These are phyloP conservation scores for Pleurotus djamor DNA, from an alignment of 768 basidiomycete species.

Conservation along the genomic window DNA sequence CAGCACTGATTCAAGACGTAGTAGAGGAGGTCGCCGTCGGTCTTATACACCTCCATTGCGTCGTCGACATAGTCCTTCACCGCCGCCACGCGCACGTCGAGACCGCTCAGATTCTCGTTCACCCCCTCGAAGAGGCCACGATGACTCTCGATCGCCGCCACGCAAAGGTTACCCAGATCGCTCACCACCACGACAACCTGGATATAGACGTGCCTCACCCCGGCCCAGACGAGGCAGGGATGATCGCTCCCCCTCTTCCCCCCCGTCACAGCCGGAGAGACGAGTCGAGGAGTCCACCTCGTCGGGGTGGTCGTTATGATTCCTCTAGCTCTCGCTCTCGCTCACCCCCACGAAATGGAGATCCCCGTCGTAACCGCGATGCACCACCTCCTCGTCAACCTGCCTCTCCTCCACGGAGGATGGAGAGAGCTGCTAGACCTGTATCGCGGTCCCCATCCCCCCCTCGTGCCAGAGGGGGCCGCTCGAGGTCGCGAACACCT, in stretches of 20 bases:
- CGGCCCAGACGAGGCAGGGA: conserved; percentile 18
- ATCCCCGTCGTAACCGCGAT: conserved; percentile 12
- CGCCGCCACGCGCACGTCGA: conserved; percentile 10
- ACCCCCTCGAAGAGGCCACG: conserved; percentile 21
- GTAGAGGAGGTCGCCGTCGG: conserved; percentile 15
- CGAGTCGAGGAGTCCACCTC: conserved; percentile 17
- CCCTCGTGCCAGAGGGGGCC: conserved; percentile 13
- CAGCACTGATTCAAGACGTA: conserved; percentile 16
- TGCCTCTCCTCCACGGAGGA: conserved; percentile 6
- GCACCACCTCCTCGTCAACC: conserved; percentile 10
- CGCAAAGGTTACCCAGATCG: not conserved
- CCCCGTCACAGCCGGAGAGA: conserved; percentile 13
- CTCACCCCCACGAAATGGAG: conserved; percentile 15
- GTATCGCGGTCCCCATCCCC: conserved; percentile 17
- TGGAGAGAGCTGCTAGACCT: not conserved
- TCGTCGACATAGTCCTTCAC: conserved; percentile 8
- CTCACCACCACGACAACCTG: not conserved
- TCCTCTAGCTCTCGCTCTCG: conserved; percentile 23
- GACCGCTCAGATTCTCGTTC: conserved; percentile 17
- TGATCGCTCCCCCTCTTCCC: not conserved
- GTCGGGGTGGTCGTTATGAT: conserved; percentile 14
- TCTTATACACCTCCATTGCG: conserved; percentile 15
- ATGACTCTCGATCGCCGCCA: not conserved
- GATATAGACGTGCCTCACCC: conserved; percentile 11
- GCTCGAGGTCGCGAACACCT: conserved; percentile 13